phyloP scores from a whole-genome alignment of 1,139 yeast species.

The Groenewaldozyma sp. region DNA sequence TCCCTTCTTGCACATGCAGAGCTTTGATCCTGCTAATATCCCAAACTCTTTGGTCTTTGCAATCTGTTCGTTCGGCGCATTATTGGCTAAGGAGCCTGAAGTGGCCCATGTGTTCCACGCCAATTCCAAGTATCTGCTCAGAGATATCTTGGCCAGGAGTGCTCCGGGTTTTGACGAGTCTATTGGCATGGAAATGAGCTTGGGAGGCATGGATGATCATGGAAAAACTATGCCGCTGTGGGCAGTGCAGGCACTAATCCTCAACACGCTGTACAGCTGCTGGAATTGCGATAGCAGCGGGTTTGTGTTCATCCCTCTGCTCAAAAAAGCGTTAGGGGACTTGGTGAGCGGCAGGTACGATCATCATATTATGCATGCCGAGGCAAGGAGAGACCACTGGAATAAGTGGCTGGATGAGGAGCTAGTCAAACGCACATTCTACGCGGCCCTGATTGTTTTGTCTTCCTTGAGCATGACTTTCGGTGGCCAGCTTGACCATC shows the following conservation, averaged over 20 bases:
- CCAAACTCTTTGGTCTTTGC: conserved; percentile 28
- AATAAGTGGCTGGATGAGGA: conserved; percentile 27
- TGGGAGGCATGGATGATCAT: not conserved
- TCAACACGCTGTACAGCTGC: conserved; percentile 24
- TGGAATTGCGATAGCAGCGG: conserved; percentile 29
- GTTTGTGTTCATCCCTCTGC: conserved; percentile 13
- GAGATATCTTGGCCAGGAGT: not conserved
- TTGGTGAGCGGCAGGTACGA: conserved; percentile 1
- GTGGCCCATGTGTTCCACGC: conserved; percentile 24
- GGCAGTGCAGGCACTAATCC: conserved; percentile 26
- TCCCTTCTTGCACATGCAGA: conserved; percentile 29
- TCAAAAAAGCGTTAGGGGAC: conserved; percentile 5
- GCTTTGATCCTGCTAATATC: conserved; percentile 25
- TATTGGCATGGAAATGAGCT: not conserved
- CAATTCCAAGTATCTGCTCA: conserved; percentile 21
- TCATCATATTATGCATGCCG: not conserved
- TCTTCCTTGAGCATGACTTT: conserved; percentile 25
- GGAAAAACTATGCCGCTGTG: conserved; percentile 17
- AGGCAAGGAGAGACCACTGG: conserved; percentile 12
- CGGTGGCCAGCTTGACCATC: conserved; percentile 25
- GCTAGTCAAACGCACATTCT: conserved; percentile 25
- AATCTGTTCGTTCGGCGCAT: conserved; percentile 30
- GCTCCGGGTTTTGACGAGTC: not conserved
- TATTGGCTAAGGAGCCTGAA: conserved; percentile 23
- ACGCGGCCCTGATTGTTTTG: conserved; percentile 24